A percentile compares a stretch with the other conserved stretches of the same genome.
Conservation (phyloP, 1,284 basidiomycete species). For the Rhodotorula sp. region DNA sequence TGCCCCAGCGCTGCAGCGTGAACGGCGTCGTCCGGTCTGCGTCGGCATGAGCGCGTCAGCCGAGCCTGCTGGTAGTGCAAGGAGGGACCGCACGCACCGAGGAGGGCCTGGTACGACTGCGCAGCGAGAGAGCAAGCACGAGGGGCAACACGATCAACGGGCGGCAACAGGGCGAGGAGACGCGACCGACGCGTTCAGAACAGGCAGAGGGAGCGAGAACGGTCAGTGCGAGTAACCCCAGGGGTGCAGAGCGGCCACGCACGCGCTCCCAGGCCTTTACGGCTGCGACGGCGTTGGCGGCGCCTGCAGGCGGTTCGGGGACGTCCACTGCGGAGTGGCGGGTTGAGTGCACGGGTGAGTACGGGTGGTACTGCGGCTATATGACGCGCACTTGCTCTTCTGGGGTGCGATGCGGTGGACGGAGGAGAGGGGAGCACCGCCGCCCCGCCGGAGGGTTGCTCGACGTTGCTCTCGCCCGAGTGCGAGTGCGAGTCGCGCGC, state of each 20-base stretch:
- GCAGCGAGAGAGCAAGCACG: background rate
- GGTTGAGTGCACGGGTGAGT: background rate
- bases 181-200: background rate
- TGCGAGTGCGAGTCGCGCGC: background rate
- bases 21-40: slow-evolving; percentile 87
- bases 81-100: slow-evolving; percentile 9
- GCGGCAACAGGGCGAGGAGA: background rate
- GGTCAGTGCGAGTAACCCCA: background rate
- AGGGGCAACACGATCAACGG: too few species aligned
- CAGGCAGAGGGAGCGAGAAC: too few species aligned
- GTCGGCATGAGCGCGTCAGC: background rate
- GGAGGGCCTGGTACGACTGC: slow-evolving; percentile 14
- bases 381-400: background rate
- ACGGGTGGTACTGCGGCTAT: too few species aligned
- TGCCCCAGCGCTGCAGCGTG: slow-evolving; percentile 84
- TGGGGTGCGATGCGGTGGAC: background rate
- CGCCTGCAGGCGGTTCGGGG: slow-evolving; percentile 17
- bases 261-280: slow-evolving; percentile 28
- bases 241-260: background rate
- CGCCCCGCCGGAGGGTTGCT: too few species aligned
- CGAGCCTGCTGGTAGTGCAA: too few species aligned
- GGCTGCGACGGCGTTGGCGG: slow-evolving; percentile 17
- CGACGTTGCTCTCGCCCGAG: background rate
- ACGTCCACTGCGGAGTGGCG: slow-evolving; percentile 13
- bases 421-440: background rate